Evolutionary conservation across 306 rosid species (phyloP), one percentile per base, ranked within the genome.

Genomic region (Cucurbita moschata): DNA sequence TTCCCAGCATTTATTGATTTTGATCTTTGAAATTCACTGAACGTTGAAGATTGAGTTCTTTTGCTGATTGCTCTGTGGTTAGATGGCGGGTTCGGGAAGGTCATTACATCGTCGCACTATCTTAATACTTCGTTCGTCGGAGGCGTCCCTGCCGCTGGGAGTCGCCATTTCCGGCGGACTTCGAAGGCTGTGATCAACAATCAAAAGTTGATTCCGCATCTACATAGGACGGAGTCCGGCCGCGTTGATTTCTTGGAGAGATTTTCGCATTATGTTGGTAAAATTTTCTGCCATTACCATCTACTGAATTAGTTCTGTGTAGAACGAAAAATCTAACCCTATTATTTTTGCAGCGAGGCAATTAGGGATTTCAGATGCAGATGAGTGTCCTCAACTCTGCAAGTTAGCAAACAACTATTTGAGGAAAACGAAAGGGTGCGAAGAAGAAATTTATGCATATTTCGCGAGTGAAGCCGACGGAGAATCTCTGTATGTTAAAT

Each of bases 221-320:
- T 86, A 5, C 66, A 54, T 0, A 78, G 76, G 66, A 82, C 87
- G 10, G 85, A 79, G 75, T 87, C 90, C 23, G 94, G 92, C 13
- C 94, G 96, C 8, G 55, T 82, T 35, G 84, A 75, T 73, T 76
- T 73, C 39, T 75, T 90, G 23, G 98, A 93, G 49, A 83, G 81
- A 44, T 90, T 93, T 82, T 82, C 98, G 10, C 81, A 86, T 73
- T 93, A 88, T 65, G 89, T 89, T 40, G 97, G 97, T 93, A 83
- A 43, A 66, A 15, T 35, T 10, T 8, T 15, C 18, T 4, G 16
- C 9, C 9, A 7, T 35, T 73, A 0, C 65, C 8, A 4, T 38
- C 21, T 52, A 2, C 9, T 8, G 0, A 15, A 50, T 15, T 52
- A 40, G 10, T 72, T 16, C 0, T 12, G 5, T 38, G 49, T 4